phyloP scores from a whole-genome alignment of 2,329 filamentous ascomycete genomes.

The Apiospora rasikravindrae region DNA sequence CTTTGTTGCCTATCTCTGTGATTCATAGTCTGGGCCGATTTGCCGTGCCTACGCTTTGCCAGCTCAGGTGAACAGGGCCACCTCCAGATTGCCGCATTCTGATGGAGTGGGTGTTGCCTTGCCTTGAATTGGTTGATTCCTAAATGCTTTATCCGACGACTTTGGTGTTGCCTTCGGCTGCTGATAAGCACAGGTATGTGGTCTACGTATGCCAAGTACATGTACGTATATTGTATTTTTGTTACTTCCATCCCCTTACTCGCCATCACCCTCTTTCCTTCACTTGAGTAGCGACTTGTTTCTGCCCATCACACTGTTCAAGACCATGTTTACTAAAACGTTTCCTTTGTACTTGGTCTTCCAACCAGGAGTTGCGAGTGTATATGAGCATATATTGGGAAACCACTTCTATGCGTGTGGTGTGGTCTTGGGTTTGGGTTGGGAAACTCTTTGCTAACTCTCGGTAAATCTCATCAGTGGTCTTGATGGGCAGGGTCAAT shows the following conservation, averaged over 20 bases:
- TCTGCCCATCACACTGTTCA: neutral
- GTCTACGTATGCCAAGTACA: no score
- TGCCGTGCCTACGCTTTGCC: neutral
- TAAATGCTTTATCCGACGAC: neutral
- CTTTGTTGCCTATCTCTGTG: neutral
- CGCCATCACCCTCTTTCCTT: neutral
- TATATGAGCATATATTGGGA: neutral
- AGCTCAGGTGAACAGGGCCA: neutral
- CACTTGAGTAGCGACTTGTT: neutral
- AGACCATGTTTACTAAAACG: neutral
- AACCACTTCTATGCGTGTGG: neutral
- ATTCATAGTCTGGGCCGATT: neutral
- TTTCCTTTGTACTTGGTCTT: neutral
- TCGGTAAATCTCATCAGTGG: neutral
- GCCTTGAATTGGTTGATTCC: neutral
- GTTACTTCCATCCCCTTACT: neutral
- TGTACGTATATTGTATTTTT: neutral
- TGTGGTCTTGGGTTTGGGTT: neutral
- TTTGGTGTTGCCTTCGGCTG: no score
- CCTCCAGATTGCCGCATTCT: neutral
- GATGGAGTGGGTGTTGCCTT: neutral
- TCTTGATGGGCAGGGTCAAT: neutral
- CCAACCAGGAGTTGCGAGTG: neutral
- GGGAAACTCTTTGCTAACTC: neutral
- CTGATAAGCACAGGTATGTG: no score